phyloP scores from a whole-genome alignment of 768 basidiomycete genomes.

The Mycena olivaceomarginata region DNA sequence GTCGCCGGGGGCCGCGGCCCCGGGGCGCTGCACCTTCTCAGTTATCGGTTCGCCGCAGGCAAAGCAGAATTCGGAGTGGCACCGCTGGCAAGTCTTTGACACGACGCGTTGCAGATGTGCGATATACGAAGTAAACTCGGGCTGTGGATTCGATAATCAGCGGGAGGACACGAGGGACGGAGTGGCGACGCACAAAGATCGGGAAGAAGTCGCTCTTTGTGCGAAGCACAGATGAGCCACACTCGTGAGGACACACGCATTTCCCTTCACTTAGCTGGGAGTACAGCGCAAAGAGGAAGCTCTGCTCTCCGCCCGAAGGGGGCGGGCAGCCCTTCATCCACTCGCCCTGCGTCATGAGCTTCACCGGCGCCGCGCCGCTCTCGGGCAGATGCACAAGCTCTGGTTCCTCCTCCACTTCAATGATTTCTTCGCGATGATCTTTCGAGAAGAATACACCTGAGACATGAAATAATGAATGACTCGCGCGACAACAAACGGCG shows the following conservation, averaged over 20 bases:
- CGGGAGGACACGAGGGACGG: conserved; percentile 15
- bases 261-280: conserved; percentile 78
- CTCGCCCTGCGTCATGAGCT: conserved; percentile 90
- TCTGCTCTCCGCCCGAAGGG: conserved; percentile 90
- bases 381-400: conserved; percentile 69
- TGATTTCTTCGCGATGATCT: conserved; percentile 92
- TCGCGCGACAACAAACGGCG: background rate
- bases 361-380: conserved; percentile 64
- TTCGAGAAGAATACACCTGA: conserved; percentile 96
- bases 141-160: conserved; percentile 63
- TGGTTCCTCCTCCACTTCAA: conserved; percentile 91
- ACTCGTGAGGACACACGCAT: conserved; percentile 85
- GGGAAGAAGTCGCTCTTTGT: conserved; percentile 89
- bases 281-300: conserved; percentile 91
- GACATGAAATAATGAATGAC: conserved; percentile 36
- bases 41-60: conserved; percentile 85
- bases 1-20: conserved; percentile 67
- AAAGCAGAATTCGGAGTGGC: conserved; percentile 78
- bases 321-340: conserved; percentile 98
- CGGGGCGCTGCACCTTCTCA: conserved; percentile 64
- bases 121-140: conserved; percentile 84
- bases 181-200: conserved; percentile 77
- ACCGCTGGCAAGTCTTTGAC: conserved; percentile 77
- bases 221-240: conserved; percentile 77
- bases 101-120: conserved; percentile 76